Conservation (phyloP, 1,284 basidiomycete species). For the Trichosporon sp. region DNA sequence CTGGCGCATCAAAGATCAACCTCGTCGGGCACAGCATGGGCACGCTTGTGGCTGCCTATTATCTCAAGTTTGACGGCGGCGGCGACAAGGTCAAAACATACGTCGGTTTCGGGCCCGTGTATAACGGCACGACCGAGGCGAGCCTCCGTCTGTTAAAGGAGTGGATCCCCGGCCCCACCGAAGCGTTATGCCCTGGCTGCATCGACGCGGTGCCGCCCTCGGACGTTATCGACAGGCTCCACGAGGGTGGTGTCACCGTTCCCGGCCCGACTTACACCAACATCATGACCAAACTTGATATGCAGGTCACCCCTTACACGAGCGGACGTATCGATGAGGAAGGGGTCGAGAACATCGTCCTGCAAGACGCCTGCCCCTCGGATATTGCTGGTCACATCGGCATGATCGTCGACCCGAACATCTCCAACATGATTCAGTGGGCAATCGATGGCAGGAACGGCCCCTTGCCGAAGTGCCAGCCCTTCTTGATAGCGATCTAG, state of each 20-base stretch:
- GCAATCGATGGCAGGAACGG: slow-evolving; percentile 19
- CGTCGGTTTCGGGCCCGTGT: slow-evolving; percentile 26
- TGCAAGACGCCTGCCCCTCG: not conserved
- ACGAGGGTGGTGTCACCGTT: slow-evolving; percentile 19
- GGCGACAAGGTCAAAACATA: slow-evolving; percentile 11
- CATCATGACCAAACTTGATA: slow-evolving; percentile 21
- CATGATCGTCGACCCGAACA: slow-evolving; percentile 22
- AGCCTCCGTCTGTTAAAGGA: not conserved
- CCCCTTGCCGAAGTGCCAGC: slow-evolving; percentile 7
- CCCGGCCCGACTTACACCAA: slow-evolving; percentile 25
- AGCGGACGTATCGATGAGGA: not conserved
- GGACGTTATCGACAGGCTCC: slow-evolving; percentile 20
- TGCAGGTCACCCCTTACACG: not conserved
- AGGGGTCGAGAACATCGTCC: not conserved
- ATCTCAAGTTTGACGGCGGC: slow-evolving; percentile 29
- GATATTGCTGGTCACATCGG: slow-evolving; percentile 19
- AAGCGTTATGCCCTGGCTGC: slow-evolving; percentile 19
- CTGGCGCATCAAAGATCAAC: not conserved
- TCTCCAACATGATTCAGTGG: slow-evolving; percentile 18
- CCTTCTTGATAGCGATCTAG: not conserved
- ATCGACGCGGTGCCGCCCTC: slow-evolving; percentile 22
- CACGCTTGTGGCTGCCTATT: slow-evolving; percentile 21
- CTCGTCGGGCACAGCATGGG: slow-evolving; percentile 21
- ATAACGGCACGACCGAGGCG: slow-evolving; percentile 18
- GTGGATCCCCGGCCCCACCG: not conserved